Evolutionary conservation across 192 early-diverging fungal genomes (phyloP), one percentile per base, ranked within the genome.

Genomic region (Coemansia sp.): DNA sequence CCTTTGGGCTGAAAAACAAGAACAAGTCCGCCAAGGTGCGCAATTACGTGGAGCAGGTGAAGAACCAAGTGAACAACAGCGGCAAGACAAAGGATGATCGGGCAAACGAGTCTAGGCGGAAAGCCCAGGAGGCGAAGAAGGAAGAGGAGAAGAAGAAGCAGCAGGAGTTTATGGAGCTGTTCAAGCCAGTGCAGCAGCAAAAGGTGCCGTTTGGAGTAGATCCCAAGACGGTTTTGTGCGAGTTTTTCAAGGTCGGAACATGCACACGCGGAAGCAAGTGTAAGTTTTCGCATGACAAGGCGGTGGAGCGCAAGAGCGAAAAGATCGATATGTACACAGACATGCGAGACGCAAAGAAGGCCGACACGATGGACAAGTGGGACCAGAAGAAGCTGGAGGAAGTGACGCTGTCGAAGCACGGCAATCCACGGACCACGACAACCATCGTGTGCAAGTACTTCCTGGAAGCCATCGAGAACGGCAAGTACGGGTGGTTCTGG

Each of bases 401-500:
- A 26, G 96, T 95, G 45, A 89, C 97, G 50, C 61, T 68, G 30
- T 84, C 86, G 40, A 93, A 94, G 81, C 86, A 88, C 59, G 86
- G 83, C 19, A 96, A 92, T 67, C 79, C 80, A 21, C 87, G 87
- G 57, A 89, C 90, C 8, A 90, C 93, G 3, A 99, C 96, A 7
- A 91, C 88, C 48, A 99, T 99, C 80, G 97, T 99, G 13, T 99
- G 97, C 85, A 99, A 96, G 82, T 87, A 78, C 66, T 99, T 99
- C 68, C 83, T 99, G 80, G 94, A 97, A 59, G 94, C 94, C 11
- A 94, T 99, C 55, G 94, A 97, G 63, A 83, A 74, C 50, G 79
- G 84, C 62, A 96, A 96, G 81, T 99, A 97, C 78, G 94, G 94
- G 48, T 96, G 94, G 96, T 98, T 98, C 84, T 98, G 96, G 96